Evolutionary conservation across 306 rosid species (phyloP).

Genomic region (Nissolia schottii): DNA sequence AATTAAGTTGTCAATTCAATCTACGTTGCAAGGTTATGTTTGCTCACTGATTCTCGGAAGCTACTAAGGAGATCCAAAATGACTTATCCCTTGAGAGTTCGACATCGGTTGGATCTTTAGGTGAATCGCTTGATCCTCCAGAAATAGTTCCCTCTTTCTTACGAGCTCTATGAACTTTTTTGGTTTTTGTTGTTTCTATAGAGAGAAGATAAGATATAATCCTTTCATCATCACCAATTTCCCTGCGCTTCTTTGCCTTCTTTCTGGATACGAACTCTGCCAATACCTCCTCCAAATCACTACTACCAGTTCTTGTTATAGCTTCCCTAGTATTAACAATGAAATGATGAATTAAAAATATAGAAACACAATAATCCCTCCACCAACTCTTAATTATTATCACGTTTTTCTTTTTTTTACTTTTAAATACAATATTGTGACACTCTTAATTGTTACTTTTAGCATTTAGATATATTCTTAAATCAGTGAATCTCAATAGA

Average conservation of each 20-base stretch:
- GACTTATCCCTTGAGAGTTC: slow-evolving; percentile 45
- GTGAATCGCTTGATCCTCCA: slow-evolving; percentile 46
- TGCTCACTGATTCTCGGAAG: slow-evolving; percentile 75
- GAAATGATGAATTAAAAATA: no score
- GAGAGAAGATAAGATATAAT: slow-evolving; percentile 26
- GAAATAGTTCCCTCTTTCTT: slow-evolving; percentile 47
- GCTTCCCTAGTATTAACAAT: not conserved
- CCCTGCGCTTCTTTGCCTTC: slow-evolving; percentile 46
- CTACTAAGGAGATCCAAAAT: slow-evolving; percentile 70
- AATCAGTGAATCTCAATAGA: no score
- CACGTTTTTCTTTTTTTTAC: no score
- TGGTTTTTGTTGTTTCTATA: slow-evolving; percentile 38
- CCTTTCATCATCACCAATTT: slow-evolving; percentile 51
- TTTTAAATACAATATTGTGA: no score
- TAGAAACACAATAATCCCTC: no score
- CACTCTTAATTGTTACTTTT: no score
- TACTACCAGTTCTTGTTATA: no score
- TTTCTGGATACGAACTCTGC: no score
- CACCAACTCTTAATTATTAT: no score
- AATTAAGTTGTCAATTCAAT: not conserved
- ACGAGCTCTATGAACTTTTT: slow-evolving; percentile 45
- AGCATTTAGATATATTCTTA: no score
- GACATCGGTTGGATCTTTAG: slow-evolving; percentile 39
- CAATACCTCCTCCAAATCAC: not conserved
- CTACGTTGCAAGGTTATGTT: slow-evolving; percentile 17